Percentiles rank a stretch among this genome's conserved stretches.
phyloP scores from a whole-genome alignment of 2,329 filamentous ascomycete genomes.

The Cladosporium sp. region DNA sequence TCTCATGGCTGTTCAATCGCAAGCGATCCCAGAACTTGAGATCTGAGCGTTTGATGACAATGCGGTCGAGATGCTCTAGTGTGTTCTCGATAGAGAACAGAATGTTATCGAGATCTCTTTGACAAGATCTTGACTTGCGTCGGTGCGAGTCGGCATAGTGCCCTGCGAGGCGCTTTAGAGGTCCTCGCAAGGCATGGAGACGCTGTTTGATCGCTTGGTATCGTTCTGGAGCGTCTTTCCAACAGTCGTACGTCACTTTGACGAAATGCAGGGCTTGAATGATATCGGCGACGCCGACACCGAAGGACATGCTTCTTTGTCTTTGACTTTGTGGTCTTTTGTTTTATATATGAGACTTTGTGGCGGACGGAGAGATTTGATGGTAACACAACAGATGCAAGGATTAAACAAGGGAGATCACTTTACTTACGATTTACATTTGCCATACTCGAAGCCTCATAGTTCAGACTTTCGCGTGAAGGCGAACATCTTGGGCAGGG shows the following conservation, averaged over 20 bases:
- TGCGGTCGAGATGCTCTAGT: background rate
- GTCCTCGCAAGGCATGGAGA: background rate
- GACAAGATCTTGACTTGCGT: background rate
- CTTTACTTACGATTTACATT: background rate
- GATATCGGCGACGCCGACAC: conserved; percentile 3
- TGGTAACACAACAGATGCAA: background rate
- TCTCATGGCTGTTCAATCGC: background rate
- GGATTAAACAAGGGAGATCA: background rate
- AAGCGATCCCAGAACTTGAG: conserved; percentile 13
- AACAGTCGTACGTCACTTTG: background rate
- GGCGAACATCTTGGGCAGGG: background rate
- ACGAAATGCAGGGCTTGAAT: background rate
- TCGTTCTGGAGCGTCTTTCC: conserved; percentile 9
- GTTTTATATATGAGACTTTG: background rate
- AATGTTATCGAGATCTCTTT: background rate
- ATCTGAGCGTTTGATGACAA: background rate
- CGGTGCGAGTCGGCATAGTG: background rate
- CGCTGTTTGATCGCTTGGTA: conserved; percentile 1
- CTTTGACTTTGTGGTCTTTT: background rate
- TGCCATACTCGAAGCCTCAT: background rate
- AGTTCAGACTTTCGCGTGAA: background rate
- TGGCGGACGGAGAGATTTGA: background rate
- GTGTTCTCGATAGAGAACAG: background rate
- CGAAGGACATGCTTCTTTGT: background rate
- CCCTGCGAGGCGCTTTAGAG: background rate